phyloP scores from a whole-genome alignment of 140 eudicot genomes.

The Ambrosia hybrid region DNA sequence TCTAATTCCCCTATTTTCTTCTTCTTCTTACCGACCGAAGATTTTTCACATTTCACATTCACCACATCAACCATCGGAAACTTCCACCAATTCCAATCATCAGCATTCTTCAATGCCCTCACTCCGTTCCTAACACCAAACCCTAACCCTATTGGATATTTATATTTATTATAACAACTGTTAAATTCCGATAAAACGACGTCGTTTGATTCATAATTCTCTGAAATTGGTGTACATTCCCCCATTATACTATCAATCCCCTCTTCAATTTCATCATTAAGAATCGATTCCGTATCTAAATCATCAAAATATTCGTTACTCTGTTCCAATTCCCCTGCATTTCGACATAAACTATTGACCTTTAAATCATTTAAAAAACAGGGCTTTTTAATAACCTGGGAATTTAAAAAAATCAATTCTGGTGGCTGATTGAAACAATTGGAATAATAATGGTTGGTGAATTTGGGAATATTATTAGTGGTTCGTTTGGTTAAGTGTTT shows the following conservation, averaged over 20 bases:
- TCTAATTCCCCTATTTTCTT: constrained; percentile 34
- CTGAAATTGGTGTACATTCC: constrained; percentile 27
- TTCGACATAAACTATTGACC: constrained; percentile 26
- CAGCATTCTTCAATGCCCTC: constrained; percentile 53
- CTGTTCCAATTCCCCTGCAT: constrained; percentile 4
- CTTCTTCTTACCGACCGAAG: constrained; percentile 47
- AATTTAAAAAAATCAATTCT: constrained; percentile 50
- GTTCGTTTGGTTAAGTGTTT: constrained; percentile 57
- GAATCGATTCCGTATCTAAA: constrained; percentile 77
- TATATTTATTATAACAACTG: constrained; percentile 35
- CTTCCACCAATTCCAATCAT: constrained; percentile 59
- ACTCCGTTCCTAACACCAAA: constrained; percentile 55
- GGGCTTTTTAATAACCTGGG: constrained; percentile 40
- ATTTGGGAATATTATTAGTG: constrained; percentile 30
- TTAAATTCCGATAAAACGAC: constrained; percentile 13
- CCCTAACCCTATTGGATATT: constrained; percentile 79
- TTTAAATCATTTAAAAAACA: constrained; percentile 34
- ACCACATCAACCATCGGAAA: constrained; percentile 60
- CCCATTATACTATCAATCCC: constrained; percentile 92
- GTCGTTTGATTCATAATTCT: constrained; percentile 27
- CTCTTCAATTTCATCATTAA: constrained; percentile 80
- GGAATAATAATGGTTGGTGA: constrained; percentile 37
- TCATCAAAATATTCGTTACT: constrained; percentile 51
- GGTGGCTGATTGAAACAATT: constrained; percentile 43
- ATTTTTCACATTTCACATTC: constrained; percentile 32